phyloP scores from a whole-genome alignment of 805 yeast genomes.

The Candida quercuum region DNA sequence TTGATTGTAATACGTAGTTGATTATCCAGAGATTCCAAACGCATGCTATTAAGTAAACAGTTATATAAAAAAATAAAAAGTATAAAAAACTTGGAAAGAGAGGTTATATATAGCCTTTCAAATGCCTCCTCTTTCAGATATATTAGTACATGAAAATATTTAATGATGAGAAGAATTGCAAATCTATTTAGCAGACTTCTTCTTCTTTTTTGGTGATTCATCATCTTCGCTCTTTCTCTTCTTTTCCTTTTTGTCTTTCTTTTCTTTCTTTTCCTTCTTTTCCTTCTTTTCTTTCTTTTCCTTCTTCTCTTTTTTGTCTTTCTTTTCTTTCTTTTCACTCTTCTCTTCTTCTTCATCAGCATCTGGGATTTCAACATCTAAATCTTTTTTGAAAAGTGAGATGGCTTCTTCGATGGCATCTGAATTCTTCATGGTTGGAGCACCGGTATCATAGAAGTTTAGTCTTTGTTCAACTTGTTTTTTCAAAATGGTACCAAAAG shows the following conservation, averaged over 20 bases:
- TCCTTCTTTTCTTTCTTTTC: slow-evolving; percentile 43
- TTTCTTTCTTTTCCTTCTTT: slow-evolving; percentile 46
- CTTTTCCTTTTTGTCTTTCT: slow-evolving; percentile 46
- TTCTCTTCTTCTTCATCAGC: slow-evolving; percentile 32
- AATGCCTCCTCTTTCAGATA: not conserved
- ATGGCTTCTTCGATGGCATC: slow-evolving; percentile 93
- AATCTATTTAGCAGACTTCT: slow-evolving; percentile 24
- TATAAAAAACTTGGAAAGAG: slow-evolving; percentile 1
- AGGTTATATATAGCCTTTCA: not conserved
- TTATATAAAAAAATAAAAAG: not conserved
- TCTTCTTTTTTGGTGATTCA: slow-evolving; percentile 30
- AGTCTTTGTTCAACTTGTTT: slow-evolving; percentile 98
- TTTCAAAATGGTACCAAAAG: slow-evolving; percentile 86
- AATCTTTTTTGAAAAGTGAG: slow-evolving; percentile 46
- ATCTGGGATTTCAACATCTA: slow-evolving; percentile 38
- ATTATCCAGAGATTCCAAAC: not conserved
- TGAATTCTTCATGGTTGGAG: slow-evolving; percentile 92
- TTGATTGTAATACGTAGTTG: too few relatives aligned
- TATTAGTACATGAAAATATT: slow-evolving; percentile 9
- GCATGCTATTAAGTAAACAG: slow-evolving; percentile 2
- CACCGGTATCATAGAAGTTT: slow-evolving; percentile 93
- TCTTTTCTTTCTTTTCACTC: slow-evolving; percentile 19
- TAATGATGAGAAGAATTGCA: too few relatives aligned
- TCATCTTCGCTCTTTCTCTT: slow-evolving; percentile 33
- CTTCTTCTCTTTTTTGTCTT: slow-evolving; percentile 30